Base-by-base conservation (phyloP, 2,329 filamentous ascomycete genomes). In the Rutstroemia sp. region DNA sequence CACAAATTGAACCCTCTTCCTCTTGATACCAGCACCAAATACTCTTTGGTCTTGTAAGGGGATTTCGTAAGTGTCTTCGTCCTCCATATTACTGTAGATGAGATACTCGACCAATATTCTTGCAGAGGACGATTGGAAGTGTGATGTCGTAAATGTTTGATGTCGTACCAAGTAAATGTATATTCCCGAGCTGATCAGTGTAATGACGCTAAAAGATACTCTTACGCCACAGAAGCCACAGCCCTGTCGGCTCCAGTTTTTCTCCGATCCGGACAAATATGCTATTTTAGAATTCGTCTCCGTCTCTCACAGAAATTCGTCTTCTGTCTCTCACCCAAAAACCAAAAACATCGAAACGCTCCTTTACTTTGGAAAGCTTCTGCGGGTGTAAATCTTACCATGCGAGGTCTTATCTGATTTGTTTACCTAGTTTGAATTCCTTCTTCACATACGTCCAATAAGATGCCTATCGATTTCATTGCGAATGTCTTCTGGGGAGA, bases 1-100 rank as follows among this genome's bases (percentile, higher is more conserved):
- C 34, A 87, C 79, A 66, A 87, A 87, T 5, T 75, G 73, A 45
- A 87, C 77, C 52, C 73, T 75, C 70, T 81, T 83, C 62, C 80
- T 75, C 66, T 80, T 81, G 52, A 86, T 76, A n/a, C 83, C 82
- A 12, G 81, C 79, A 45, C 80, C 80, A 61, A 84, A 86, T 56
- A 79, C 77, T 12, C 77, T 76, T 63, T 84, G 82, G 58, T 83
- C 76, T 60, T 78, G 74, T 4, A 83, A 72, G 0, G 83, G 82
- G 2, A 79, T 71, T 17, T 78, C 78, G 58, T 84, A 84, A 45
- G 76, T 76, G 45, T 84, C 77, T 38, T 82, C 78, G 21, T 81
- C 77, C 16, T 55, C 25, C 25, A 44, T 37, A 8, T 3, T 3
- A 19, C 14, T 17, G 39, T 19, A 17, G 9, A 19, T 42, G 5